Conservation (phyloP, 1,139 yeast genomes). For the Magnusiomyces tetraspermus region DNA sequence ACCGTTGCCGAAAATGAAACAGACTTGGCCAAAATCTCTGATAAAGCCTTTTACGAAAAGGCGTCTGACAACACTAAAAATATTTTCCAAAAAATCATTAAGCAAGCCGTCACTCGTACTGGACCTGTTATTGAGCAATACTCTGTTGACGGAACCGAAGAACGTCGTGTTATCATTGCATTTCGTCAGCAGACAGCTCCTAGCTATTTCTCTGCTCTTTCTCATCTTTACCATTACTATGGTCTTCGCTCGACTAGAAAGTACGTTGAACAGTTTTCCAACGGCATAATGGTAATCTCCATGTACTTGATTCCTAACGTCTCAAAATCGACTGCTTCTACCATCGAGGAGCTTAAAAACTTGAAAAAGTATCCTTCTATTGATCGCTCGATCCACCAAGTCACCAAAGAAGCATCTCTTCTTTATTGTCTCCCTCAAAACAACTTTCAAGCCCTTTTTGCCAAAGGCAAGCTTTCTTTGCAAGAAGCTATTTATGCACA, state of each 20-base stretch:
- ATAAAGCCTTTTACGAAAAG: slow-evolving; percentile 65
- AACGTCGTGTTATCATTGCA: slow-evolving; percentile 82
- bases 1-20: slow-evolving; percentile 35
- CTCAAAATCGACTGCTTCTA: slow-evolving; percentile 31
- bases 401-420: slow-evolving; percentile 88
- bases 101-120: slow-evolving; percentile 60
- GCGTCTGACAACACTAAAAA: slow-evolving; percentile 73
- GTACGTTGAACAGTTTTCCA: slow-evolving; percentile 88
- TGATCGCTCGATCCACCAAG: slow-evolving; percentile 78
- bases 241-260: slow-evolving; percentile 78
- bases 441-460: slow-evolving; percentile 65
- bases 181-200: slow-evolving; percentile 78
- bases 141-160: slow-evolving; percentile 67
- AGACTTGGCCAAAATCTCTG: slow-evolving; percentile 62
- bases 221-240: slow-evolving; percentile 83
- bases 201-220: slow-evolving; percentile 78
- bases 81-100: slow-evolving; percentile 64
- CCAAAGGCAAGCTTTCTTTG: slow-evolving; percentile 69
- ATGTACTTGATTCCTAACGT: slow-evolving; percentile 62
- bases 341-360: slow-evolving; percentile 29
- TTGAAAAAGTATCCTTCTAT: slow-evolving; percentile 37
- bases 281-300: slow-evolving; percentile 79
- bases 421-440: slow-evolving; percentile 87
- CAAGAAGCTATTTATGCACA: slow-evolving; percentile 95
- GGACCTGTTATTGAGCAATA: slow-evolving; percentile 92